These are phyloP conservation scores for Populus hybrid DNA, from an alignment of 441 rosid genomes.

Conservation along the genomic window DNA sequence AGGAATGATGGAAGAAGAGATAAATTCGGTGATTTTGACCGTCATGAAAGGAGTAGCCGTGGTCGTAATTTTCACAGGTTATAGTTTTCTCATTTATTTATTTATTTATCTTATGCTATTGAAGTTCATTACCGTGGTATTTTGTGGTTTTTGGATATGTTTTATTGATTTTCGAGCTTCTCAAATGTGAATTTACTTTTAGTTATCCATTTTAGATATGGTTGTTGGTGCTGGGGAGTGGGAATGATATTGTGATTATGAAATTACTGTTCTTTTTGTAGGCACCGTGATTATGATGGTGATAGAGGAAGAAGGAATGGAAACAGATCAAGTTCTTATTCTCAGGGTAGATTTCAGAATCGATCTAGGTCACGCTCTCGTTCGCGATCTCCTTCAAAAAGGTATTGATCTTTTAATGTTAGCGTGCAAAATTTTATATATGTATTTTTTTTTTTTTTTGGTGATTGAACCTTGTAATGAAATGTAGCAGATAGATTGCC, in stretches of 20 bases:
- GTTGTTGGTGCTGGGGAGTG: background rate
- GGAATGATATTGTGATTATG: background rate
- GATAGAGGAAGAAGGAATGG: slow-evolving; percentile 26
- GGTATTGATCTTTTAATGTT: slow-evolving; percentile 21
- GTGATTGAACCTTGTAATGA: background rate
- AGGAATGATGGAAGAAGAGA: slow-evolving; percentile 26
- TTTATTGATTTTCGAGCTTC: background rate
- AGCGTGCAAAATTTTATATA: background rate
- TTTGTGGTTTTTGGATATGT: background rate
- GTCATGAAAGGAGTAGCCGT: slow-evolving; percentile 14
- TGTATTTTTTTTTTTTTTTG: too few relatives aligned
- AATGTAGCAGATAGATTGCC: background rate
- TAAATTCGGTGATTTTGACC: slow-evolving; percentile 16
- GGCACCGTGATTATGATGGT: slow-evolving; percentile 4
- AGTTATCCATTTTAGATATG: background rate
- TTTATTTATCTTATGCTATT: background rate
- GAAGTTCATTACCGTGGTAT: background rate
- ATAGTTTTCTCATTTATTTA: background rate
- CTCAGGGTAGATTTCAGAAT: slow-evolving; percentile 44
- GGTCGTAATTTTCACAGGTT: slow-evolving; percentile 28
- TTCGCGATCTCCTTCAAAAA: slow-evolving; percentile 38
- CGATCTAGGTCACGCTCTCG: slow-evolving; percentile 46
- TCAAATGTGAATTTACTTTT: background rate
- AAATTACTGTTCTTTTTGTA: background rate
- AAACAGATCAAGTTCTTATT: slow-evolving; percentile 5